These are phyloP conservation scores for Misopates orontium DNA, from an alignment of 257 asterid genomes.

Conservation along the genomic window DNA sequence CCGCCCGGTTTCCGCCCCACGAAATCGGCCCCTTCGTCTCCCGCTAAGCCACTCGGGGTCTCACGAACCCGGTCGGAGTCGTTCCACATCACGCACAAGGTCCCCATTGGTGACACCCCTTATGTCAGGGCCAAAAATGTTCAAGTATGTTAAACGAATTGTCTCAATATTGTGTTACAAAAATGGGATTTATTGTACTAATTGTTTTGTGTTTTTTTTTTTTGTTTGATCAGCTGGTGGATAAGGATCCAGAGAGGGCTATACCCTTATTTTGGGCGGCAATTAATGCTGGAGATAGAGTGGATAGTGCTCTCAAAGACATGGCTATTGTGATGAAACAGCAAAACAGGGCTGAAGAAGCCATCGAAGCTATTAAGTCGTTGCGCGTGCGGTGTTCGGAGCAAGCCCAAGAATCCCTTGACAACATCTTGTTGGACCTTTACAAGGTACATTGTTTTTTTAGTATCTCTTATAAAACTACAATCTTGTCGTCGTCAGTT, in stretches of 20 bases:
- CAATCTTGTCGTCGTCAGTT: background rate
- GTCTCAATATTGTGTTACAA: too few relatives aligned
- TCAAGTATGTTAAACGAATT: conserved; percentile 66
- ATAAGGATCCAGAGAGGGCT: conserved; percentile 95
- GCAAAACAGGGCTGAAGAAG: conserved; percentile 95
- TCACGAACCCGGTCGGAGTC: conserved; percentile 75
- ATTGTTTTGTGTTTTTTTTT: background rate
- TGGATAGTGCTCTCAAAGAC: conserved; percentile 94
- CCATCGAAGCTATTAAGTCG: conserved; percentile 90
- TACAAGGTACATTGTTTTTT: conserved; percentile 55
- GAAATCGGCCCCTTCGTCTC: conserved; percentile 89
- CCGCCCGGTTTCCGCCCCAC: conserved; percentile 88
- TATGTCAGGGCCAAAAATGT: conserved; percentile 94
- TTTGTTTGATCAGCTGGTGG: conserved; percentile 57
- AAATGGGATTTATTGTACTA: background rate
- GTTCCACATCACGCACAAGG: conserved; percentile 77
- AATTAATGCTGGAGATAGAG: conserved; percentile 96
- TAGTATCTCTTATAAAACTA: background rate
- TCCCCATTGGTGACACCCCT: conserved; percentile 90
- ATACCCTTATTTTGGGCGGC: conserved; percentile 97
- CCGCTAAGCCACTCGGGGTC: conserved; percentile 83
- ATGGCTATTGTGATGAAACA: conserved; percentile 99
- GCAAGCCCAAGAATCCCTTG: conserved; percentile 97
- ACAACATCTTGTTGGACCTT: conserved; percentile 83
- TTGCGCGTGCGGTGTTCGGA: conserved; percentile 82